Base-by-base conservation (phyloP, 2,329 filamentous ascomycete genomes). In the Pyricularia sp. region DNA sequence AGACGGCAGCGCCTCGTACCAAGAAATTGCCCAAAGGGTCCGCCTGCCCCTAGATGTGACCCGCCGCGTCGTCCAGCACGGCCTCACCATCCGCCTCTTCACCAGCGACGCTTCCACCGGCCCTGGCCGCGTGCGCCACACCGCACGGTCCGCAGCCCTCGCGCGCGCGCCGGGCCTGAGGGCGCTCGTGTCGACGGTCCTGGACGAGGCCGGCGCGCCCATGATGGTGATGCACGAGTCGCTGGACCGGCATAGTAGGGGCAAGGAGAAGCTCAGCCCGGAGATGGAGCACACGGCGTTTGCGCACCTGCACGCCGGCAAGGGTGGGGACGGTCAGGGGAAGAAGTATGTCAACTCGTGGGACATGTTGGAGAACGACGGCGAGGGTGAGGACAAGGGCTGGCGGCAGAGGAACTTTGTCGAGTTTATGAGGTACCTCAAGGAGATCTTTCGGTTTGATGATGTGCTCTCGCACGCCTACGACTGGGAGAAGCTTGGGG, bases 1-100 rank as follows among this genome's bases (percentile, higher is more conserved):
- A 0, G 76, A 81, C 28, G 82, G 81, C 20, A 76, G 78, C 3
- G 81, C 82, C 7, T 80, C 81, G 2, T 80, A 80, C 68, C 70
- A 73, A 4, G 79, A 81, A 12, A 80, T 83, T 23, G 76, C 81
- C 20, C 71, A 76, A 73, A 77, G 33, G 76, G 77, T 2, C 72
- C 58, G 74, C 20, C 78, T 82, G 3, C 81, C 81, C 0, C 72
- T 76, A 42, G 78, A 80, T 30, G 77, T 81, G 23, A 79, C 78
- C 36, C 72, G 73, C 30, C 78, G 80, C 23, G 70, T 82, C 26
- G 66, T 82, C 36, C 75, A 78, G 69, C 79, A 82, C 72, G 79
- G 74, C 25, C 75, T 76, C 12, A 79, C 79, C 2, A 73, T 80
- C 20, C 79, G 78, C 20, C 73, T 82, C 50, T 67, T 59, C 50